Base-by-base conservation (phyloP, 768 basidiomycete genomes). In the Artomyces pyxidatus region DNA sequence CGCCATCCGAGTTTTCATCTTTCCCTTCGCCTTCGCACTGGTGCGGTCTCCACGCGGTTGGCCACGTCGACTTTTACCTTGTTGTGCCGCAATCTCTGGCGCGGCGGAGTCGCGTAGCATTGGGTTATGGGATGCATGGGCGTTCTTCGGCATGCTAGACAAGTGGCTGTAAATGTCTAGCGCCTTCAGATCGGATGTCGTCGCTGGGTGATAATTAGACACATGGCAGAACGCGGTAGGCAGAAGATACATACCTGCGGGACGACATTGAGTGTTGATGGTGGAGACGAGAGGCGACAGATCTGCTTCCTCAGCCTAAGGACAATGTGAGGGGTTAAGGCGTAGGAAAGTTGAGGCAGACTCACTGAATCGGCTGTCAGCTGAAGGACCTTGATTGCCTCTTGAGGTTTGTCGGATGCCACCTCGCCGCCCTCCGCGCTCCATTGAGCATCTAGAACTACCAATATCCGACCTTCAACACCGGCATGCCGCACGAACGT, bases 161-260 rank as follows among this genome's bases (percentile, higher is more conserved):
- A 88, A 68, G 43, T 72, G 68, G 2, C 68, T 64, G 57, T 89
- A 89, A 2, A 88, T 65, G 45, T 85, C 80, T 1, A 88, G 67
- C 3, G 63, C 59, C 47, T 74, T 68, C 4, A 83, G 59, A 14
- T 80, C 78, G 8, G 70, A 69, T 3, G 59, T 46, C 0, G 72
- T 70, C 5, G 80, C 81, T 84, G 58, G 30, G 22, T 6, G n/a
- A 22, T 12, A 10, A 26, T 37, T 48, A 22, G 44, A 29, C 23
- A 21, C 30, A 47, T 39, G 25, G 10, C 30, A 45, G 44, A 44
- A 12, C 8, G n/a, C 32, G 30, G 3, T 19, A 30, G 7, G 12
- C 17, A 19, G 45, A 19, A 25, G 37, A 14, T 47, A 28, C 65
- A 25, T 58, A 83, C 83, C 81, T 53, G 74, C 58, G 22, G 80